These are phyloP conservation scores for Trichoderma virens DNA, from an alignment of 495 filamentous ascomycete species.

Conservation along the genomic window DNA sequence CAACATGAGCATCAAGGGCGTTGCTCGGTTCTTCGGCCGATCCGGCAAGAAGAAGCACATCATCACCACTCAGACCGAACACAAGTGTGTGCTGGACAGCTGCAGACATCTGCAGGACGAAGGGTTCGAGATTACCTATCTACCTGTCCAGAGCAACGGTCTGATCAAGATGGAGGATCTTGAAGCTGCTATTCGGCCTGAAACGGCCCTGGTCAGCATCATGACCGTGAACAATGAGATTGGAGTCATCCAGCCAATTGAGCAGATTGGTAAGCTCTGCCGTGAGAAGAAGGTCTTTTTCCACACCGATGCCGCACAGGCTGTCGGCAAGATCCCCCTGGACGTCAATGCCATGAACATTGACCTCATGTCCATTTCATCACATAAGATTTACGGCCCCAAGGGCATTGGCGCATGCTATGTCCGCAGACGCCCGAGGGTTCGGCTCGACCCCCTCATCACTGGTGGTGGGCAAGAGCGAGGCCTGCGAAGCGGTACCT, in stretches of 20 bases:
- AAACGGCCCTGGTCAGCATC: slow-evolving; percentile 87
- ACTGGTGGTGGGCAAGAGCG: slow-evolving; percentile 93
- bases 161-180: slow-evolving; percentile 77
- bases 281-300: slow-evolving; percentile 91
- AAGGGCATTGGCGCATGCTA: slow-evolving; percentile 97
- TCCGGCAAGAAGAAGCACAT: slow-evolving; percentile 97
- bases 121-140: slow-evolving; percentile 90
- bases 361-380: slow-evolving; percentile 98
- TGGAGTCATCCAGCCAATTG: slow-evolving; percentile 91
- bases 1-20: slow-evolving; percentile 99
- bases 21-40: slow-evolving; percentile 86
- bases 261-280: slow-evolving; percentile 89
- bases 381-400: slow-evolving; percentile 97
- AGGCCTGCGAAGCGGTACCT: slow-evolving; percentile 85
- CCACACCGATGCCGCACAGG: slow-evolving; percentile 96
- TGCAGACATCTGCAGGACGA: slow-evolving; percentile 95
- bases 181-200: slow-evolving; percentile 84
- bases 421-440: slow-evolving; percentile 81
- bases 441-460: slow-evolving; percentile 93
- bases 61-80: slow-evolving; percentile 93
- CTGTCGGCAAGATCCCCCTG: slow-evolving; percentile 92
- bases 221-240: slow-evolving; percentile 99
- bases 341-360: slow-evolving; percentile 97
- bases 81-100: slow-evolving; percentile 97
- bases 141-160: slow-evolving; percentile 80